phyloP scores from a whole-genome alignment of 2,329 filamentous ascomycete genomes.

The Diplodia corticola region DNA sequence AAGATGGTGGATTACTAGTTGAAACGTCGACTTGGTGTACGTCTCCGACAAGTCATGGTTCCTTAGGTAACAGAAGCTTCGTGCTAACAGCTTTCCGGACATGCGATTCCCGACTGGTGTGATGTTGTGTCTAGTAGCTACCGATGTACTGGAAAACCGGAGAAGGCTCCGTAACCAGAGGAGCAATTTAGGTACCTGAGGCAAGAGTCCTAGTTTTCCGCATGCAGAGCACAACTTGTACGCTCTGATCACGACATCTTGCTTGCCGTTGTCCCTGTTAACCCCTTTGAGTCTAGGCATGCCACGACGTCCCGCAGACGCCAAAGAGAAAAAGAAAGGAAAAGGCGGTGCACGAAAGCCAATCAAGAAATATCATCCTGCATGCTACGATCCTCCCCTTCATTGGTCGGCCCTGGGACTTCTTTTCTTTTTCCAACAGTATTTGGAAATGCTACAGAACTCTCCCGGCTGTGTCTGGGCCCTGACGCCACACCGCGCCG shows the following conservation, averaged over 20 bases:
- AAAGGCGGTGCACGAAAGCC: neutral
- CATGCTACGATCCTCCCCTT: neutral
- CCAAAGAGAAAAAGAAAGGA: neutral
- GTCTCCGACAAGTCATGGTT: neutral
- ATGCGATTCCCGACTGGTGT: neutral
- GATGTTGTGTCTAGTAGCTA: too few species aligned
- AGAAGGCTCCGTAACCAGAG: neutral
- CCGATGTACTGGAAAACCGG: neutral
- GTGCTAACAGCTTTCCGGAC: neutral
- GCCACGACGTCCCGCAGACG: neutral
- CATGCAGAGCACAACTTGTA: neutral
- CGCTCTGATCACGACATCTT: neutral
- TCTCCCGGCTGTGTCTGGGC: neutral
- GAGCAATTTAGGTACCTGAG: neutral
- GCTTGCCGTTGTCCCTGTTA: neutral
- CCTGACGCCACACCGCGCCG: neutral
- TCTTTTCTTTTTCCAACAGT: neutral
- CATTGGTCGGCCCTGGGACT: neutral
- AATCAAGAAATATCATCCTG: neutral
- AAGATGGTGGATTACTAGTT: neutral
- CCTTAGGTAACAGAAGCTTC: neutral
- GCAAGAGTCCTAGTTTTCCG: neutral
- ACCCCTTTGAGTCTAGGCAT: neutral
- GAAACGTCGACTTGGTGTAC: neutral
- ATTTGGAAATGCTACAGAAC: neutral